Evolutionary conservation across 352 stramenopile species (phyloP).

Genomic region (Phytophthora kernoviae): DNA sequence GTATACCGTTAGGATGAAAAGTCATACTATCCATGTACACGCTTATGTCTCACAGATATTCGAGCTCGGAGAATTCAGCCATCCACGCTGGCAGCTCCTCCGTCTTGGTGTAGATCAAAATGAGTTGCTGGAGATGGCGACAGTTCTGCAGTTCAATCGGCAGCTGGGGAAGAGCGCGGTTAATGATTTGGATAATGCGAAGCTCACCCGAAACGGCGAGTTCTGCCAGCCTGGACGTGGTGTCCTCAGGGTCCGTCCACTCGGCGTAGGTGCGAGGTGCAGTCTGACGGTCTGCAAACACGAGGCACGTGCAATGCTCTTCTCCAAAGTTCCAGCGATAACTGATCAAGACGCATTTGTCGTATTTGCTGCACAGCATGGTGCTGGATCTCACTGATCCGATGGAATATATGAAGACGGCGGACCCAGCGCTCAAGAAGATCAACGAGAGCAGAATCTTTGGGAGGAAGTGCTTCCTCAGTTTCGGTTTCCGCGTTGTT

Average conservation of each 20-base stretch:
- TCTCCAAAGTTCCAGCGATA: constrained; percentile 48
- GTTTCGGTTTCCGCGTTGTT: constrained; percentile 12
- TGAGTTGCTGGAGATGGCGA: constrained; percentile 36
- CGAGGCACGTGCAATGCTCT: constrained; percentile 41
- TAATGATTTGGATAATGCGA: constrained; percentile 51
- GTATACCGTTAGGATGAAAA: too few relatives aligned
- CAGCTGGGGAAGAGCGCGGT: constrained; percentile 36
- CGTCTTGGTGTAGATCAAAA: constrained; percentile 43
- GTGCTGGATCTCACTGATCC: constrained; percentile 28
- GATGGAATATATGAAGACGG: constrained; percentile 38
- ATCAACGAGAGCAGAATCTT: constrained; percentile 31
- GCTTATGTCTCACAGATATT: constrained; percentile 48
- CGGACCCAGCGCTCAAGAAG: constrained; percentile 35
- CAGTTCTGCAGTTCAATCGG: constrained; percentile 39
- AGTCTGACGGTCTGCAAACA: constrained; percentile 41
- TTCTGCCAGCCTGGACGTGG: constrained; percentile 24
- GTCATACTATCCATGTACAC: too few relatives aligned
- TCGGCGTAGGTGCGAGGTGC: constrained; percentile 34
- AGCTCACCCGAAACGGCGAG: constrained; percentile 41
- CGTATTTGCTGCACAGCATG: constrained; percentile 31
- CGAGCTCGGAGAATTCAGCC: constrained; percentile 28
- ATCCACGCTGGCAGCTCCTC: constrained; percentile 27
- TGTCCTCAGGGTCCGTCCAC: constrained; percentile 44
- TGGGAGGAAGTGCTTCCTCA: constrained; percentile 22
- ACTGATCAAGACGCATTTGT: constrained; percentile 45